phyloP scores from a whole-genome alignment of 257 asterid genomes.

The Solanum chilense region DNA sequence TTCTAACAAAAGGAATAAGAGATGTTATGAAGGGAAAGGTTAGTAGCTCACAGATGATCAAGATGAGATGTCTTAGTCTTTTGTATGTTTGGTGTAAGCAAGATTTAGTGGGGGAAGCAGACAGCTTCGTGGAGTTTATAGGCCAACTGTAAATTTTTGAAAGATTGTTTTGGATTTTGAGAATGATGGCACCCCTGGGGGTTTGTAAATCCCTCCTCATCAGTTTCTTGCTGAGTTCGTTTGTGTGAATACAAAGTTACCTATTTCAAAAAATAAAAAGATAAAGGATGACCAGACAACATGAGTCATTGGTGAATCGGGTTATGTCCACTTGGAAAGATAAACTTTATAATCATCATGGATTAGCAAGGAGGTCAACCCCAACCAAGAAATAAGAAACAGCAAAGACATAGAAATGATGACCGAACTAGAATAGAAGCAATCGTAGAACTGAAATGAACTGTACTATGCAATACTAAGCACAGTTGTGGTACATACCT shows the following conservation, averaged over 20 bases:
- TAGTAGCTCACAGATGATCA: too few relatives aligned
- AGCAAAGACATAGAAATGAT: not conserved
- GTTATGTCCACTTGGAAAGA: not conserved
- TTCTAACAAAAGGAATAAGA: too few relatives aligned
- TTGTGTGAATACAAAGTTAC: not conserved
- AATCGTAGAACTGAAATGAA: not conserved
- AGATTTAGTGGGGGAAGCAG: too few relatives aligned
- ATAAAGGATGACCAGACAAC: not conserved
- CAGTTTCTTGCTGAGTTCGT: not conserved
- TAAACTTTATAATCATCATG: not conserved
- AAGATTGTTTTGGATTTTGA: too few relatives aligned
- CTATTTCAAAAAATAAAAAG: not conserved
- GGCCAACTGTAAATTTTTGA: too few relatives aligned
- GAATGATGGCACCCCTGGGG: not conserved
- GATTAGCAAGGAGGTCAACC: not conserved
- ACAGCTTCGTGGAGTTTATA: too few relatives aligned
- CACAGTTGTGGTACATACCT: constrained; percentile 38
- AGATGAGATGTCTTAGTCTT: too few relatives aligned
- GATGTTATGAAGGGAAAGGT: too few relatives aligned
- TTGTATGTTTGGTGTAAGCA: too few relatives aligned
- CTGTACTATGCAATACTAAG: not conserved
- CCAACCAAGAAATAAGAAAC: constrained; percentile 6
- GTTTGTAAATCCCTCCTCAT: not conserved
- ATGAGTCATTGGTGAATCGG: not conserved
- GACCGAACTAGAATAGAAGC: not conserved